A percentile compares a stretch with the other conserved stretches of the same genome.
Evolutionary conservation across 345 rosid genomes (phyloP).

Genomic region (Eucalyptus dawsonii): DNA sequence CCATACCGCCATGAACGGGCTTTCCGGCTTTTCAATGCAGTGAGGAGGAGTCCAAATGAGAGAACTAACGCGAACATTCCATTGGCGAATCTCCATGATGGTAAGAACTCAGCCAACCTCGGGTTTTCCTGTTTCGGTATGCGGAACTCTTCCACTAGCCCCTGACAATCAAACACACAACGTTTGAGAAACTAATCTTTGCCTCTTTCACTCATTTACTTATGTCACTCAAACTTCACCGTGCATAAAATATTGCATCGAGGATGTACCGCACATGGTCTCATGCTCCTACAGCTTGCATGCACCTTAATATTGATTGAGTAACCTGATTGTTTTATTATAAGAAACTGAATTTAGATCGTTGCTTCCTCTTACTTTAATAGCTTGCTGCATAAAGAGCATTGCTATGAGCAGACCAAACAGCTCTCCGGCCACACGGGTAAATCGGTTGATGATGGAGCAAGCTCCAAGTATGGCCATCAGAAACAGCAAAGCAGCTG

Average conservation of each 20-base stretch:
- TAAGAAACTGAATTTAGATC: neutral
- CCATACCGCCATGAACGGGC: slow-evolving; percentile 96
- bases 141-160: slow-evolving; percentile 83
- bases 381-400: slow-evolving; percentile 98
- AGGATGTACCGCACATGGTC: neutral
- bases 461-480: slow-evolving; percentile 89
- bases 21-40: slow-evolving; percentile 72
- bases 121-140: slow-evolving; percentile 51
- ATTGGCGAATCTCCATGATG: slow-evolving; percentile 90
- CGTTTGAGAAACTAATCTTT: neutral
- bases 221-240: neutral
- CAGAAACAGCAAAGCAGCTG: slow-evolving; percentile 69
- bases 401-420: slow-evolving; percentile 97
- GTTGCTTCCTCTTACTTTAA: slow-evolving; percentile 37
- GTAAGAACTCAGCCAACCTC: slow-evolving; percentile 30
- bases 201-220: neutral
- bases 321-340: neutral
- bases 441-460: slow-evolving; percentile 90
- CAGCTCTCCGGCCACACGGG: slow-evolving; percentile 87
- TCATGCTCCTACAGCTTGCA: neutral
- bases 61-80: slow-evolving; percentile 95
- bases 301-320: neutral
- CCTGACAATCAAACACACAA: slow-evolving; percentile 18
- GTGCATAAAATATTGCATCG: neutral
- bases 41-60: slow-evolving; percentile 79